Evolutionary conservation across 2,329 filamentous ascomycete genomes (phyloP).

Genomic region (Paramyrothecium sp.): DNA sequence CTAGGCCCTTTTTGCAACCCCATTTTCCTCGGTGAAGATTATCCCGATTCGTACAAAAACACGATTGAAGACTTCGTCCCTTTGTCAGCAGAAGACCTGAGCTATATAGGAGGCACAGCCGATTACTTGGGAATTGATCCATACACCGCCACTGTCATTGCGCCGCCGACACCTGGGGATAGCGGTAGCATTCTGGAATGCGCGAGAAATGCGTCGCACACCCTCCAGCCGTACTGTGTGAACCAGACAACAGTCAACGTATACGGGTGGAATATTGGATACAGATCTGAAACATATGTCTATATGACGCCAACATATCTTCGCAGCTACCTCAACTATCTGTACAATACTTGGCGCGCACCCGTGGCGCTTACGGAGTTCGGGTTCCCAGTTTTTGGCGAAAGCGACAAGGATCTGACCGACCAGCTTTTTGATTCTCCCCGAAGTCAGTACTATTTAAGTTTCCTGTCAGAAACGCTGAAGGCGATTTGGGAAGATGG

Average conservation of each 20-base stretch:
- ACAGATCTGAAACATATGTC: conserved; percentile 53
- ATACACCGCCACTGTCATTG: conserved; percentile 56
- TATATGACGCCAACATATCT: conserved; percentile 59
- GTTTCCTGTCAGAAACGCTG: conserved; percentile 52
- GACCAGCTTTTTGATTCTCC: conserved; percentile 55
- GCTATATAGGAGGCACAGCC: conserved; percentile 45
- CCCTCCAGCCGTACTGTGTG: conserved; percentile 52
- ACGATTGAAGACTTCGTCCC: conserved; percentile 44
- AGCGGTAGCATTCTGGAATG: conserved; percentile 44
- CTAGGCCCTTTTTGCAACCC: conserved; percentile 52
- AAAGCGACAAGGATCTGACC: conserved; percentile 37
- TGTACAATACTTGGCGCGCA: conserved; percentile 56
- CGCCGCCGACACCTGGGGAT: conserved; percentile 33
- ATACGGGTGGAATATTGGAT: conserved; percentile 58
- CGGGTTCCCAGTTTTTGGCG: conserved; percentile 53
- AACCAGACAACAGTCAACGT: conserved; percentile 42
- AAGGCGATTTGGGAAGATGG: conserved; percentile 56
- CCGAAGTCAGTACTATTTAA: conserved; percentile 53
- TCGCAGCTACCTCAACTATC: conserved; percentile 52
- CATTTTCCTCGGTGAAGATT: conserved; percentile 49
- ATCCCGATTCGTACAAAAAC: conserved; percentile 44
- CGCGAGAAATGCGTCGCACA: conserved; percentile 39
- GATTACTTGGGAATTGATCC: conserved; percentile 59
- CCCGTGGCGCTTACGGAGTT: conserved; percentile 54
- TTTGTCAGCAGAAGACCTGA: conserved; percentile 46